Evolutionary conservation across 306 rosid genomes (phyloP).

Genomic region (Prunus davidiana): DNA sequence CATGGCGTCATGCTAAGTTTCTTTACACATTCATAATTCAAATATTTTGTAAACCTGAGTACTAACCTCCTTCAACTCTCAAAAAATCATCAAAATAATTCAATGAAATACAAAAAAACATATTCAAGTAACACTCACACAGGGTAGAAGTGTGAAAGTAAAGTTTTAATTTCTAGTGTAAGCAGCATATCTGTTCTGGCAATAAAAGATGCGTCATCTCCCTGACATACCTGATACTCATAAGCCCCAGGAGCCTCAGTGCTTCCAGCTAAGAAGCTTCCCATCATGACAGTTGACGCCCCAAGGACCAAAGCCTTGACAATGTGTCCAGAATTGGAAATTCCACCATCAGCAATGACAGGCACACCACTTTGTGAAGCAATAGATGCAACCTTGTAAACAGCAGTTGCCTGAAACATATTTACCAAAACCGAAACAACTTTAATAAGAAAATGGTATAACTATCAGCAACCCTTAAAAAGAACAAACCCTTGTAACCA

Average conservation of each 20-base stretch:
- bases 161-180: not conserved
- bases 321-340: slow-evolving; percentile 86
- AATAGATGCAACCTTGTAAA: slow-evolving; percentile 74
- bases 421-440: not conserved
- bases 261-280: slow-evolving; percentile 93
- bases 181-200: not conserved
- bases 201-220: not conserved
- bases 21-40: not conserved
- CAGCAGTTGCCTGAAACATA: slow-evolving; percentile 71
- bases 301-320: slow-evolving; percentile 85
- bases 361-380: slow-evolving; percentile 81
- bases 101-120: not conserved
- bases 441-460: not conserved
- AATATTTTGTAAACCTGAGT: not conserved
- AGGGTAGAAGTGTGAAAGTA: not conserved
- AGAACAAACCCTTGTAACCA: not conserved
- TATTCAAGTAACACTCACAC: not conserved
- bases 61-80: not conserved
- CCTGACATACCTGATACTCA: slow-evolving; percentile 54
- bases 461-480: not conserved
- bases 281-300: slow-evolving; percentile 97
- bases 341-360: slow-evolving; percentile 92
- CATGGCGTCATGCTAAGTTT: not conserved
- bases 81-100: not conserved
- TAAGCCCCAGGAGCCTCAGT: slow-evolving; percentile 87